Conservation (phyloP, 192 early-diverging fungal genomes). For the Coemansia sp. region DNA sequence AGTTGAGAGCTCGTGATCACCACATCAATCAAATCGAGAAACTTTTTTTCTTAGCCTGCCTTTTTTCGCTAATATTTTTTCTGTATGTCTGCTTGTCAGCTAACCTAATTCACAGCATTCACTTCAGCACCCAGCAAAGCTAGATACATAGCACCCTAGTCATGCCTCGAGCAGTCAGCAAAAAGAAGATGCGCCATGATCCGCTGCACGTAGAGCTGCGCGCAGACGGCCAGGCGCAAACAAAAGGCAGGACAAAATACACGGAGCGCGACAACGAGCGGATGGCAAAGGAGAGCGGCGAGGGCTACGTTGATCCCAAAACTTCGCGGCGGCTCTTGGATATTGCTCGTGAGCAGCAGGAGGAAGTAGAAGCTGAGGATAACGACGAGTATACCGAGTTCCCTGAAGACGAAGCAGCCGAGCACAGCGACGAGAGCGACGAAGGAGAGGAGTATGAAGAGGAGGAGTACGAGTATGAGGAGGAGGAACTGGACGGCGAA, state of each 20-base stretch:
- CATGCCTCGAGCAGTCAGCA: slow-evolving; percentile 42
- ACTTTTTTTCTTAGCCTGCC: neutral
- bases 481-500: slow-evolving; percentile 71
- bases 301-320: slow-evolving; percentile 74
- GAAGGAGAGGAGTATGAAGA: slow-evolving; percentile 65
- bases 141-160: neutral
- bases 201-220: slow-evolving; percentile 81
- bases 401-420: slow-evolving; percentile 21
- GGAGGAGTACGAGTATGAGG: slow-evolving; percentile 69
- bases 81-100: neutral
- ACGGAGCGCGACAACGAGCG: slow-evolving; percentile 60
- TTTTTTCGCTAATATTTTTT: slow-evolving; percentile 2
- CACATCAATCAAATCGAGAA: slow-evolving; percentile 7
- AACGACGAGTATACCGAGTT: slow-evolving; percentile 51
- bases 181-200: slow-evolving; percentile 68
- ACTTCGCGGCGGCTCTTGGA: slow-evolving; percentile 86
- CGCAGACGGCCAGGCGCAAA: slow-evolving; percentile 59
- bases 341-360: slow-evolving; percentile 89
- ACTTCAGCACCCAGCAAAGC: neutral
- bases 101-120: slow-evolving; percentile 2
- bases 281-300: slow-evolving; percentile 50
- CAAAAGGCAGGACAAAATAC: slow-evolving; percentile 58
- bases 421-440: slow-evolving; percentile 15
- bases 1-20: slow-evolving; percentile 11
- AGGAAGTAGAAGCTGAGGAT: slow-evolving; percentile 72